Base-by-base conservation (phyloP, 257 asterid genomes). In the Forsythia suspensa region DNA sequence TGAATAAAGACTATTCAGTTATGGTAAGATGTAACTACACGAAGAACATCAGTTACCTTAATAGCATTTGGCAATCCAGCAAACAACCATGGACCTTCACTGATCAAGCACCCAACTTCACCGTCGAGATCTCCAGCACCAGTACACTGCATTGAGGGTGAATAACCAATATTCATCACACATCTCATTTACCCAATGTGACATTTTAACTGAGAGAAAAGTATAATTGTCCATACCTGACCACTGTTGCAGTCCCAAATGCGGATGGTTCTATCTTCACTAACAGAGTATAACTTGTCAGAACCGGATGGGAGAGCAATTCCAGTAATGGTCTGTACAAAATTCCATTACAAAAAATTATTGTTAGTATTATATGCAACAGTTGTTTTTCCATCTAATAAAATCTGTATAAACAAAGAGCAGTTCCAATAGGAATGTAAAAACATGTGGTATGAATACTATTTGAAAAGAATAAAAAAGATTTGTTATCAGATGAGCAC, bases 81-180 rank as follows among this genome's bases (percentile, higher is more conserved):
- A 82, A 88, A 91, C 34, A 91, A 46, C 92, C 92, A 88, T 37
- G 86, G 85, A 57, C 91, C 95, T 88, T 91, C 89, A 71, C 80
- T 79, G 10, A 84, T 68, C 82, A 91, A 61, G 82, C 86, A 91
- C 21, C 88, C 83, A 9, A 87, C 83, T 75, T 85, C 88, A 81
- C 83, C 77, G 29, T 65, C 82, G 6, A 82, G 59, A 67, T 13
- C 34, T 39, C 80, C 85, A 44, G 61, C 37, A 43, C 74, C 84
- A 75, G 73, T 80, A 71, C 87, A 81, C 91, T 85, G 85, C 67
- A 73, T 40, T 9, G 38, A 73, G 5, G 11, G 36, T 24, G 9
- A 59, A 70, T 37, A 21, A 72, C 18, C 74, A 21, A 12, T n/a
- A 72, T 41, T n/a, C 42, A 55, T n/a, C 29, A 72, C n/a, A 44